phyloP scores from a whole-genome alignment of 2,329 filamentous ascomycete genomes.

The Leptographium lundbergii region DNA sequence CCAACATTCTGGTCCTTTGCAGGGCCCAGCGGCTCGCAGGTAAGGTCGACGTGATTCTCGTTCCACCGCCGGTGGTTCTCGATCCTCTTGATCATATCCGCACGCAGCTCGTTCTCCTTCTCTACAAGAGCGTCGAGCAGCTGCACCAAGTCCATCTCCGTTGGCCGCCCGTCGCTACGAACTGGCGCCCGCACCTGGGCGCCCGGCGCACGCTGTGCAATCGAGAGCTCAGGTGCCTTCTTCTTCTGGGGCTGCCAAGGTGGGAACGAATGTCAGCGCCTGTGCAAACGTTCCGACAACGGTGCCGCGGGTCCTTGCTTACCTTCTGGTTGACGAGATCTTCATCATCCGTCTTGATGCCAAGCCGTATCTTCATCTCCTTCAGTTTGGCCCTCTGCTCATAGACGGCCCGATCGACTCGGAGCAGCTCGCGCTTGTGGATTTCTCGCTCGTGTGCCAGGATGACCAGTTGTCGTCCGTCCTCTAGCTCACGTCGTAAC shows the following conservation, averaged over 20 bases:
- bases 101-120: constrained; percentile 67
- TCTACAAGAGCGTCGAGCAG: constrained; percentile 68
- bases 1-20: constrained; percentile 52
- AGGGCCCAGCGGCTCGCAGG: constrained; percentile 71
- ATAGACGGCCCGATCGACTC: constrained; percentile 65
- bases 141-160: constrained; percentile 67
- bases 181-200: constrained; percentile 57
- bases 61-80: constrained; percentile 89
- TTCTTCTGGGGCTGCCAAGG: constrained; percentile 52
- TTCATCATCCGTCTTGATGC: constrained; percentile 87
- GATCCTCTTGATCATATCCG: constrained; percentile 76
- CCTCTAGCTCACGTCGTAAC: constrained; percentile 79
- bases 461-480: constrained; percentile 68
- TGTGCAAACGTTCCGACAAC: not conserved
- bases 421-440: constrained; percentile 64
- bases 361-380: constrained; percentile 75
- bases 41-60: constrained; percentile 76
- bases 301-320: constrained; percentile 13
- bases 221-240: constrained; percentile 48
- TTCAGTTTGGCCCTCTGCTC: constrained; percentile 72
- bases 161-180: constrained; percentile 54
- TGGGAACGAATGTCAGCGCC: not conserved
- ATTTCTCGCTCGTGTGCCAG: constrained; percentile 70
- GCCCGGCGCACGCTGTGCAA: constrained; percentile 48
- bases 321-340: constrained; percentile 92